A percentile compares a stretch with the other conserved stretches of the same genome.
Conservation (phyloP, 108 stramenopile species). For the Nitzschia palea region DNA sequence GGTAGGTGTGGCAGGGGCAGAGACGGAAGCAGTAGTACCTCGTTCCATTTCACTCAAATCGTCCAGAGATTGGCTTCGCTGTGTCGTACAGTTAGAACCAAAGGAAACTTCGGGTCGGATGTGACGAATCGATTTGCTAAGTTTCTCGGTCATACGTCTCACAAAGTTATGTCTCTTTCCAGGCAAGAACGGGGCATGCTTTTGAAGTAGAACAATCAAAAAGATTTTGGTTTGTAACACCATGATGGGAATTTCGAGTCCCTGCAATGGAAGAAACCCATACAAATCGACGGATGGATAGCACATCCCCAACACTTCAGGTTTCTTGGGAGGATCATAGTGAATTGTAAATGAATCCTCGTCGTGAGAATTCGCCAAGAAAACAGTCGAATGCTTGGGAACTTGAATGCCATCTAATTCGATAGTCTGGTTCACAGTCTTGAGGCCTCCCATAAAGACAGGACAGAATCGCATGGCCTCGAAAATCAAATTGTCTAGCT, state of each 20-base stretch:
- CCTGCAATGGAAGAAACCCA: slow-evolving; percentile 33
- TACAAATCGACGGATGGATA: slow-evolving; percentile 33
- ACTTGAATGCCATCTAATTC: slow-evolving; percentile 38
- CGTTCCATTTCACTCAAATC: slow-evolving; percentile 1
- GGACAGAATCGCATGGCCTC: slow-evolving; percentile 37
- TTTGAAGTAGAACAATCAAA: slow-evolving; percentile 21
- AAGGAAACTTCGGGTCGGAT: background rate
- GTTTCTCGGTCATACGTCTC: background rate
- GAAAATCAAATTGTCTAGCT: slow-evolving; percentile 31
- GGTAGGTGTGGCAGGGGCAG: background rate
- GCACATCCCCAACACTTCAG: slow-evolving; percentile 19
- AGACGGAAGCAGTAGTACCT: background rate
- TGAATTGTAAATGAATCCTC: slow-evolving; percentile 6
- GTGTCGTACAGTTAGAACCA: background rate
- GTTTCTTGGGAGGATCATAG: slow-evolving; percentile 9
- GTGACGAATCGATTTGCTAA: slow-evolving; percentile 1
- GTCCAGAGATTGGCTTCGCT: slow-evolving; percentile 4
- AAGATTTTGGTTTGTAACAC: slow-evolving; percentile 35
- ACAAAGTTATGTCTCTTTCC: background rate
- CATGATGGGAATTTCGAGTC: slow-evolving; percentile 33
- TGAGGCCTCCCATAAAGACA: slow-evolving; percentile 28
- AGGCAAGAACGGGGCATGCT: slow-evolving; percentile 13
- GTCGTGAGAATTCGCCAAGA: slow-evolving; percentile 16
- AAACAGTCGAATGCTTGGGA: slow-evolving; percentile 27
- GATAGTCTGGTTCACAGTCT: slow-evolving; percentile 20